phyloP scores from a whole-genome alignment of 768 basidiomycete genomes.

The Mycena pura region DNA sequence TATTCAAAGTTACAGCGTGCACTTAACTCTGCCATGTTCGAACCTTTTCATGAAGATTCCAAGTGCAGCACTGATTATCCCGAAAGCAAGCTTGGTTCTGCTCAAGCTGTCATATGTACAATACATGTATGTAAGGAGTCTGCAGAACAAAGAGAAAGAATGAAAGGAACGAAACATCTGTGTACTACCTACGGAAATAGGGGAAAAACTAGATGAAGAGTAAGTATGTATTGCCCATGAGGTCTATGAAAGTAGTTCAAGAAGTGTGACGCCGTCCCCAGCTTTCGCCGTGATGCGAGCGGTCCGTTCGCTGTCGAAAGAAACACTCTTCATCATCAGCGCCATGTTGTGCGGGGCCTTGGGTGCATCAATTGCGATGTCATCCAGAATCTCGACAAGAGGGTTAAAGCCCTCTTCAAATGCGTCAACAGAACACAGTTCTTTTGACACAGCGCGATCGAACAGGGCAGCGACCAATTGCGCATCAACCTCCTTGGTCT shows the following conservation, averaged over 20 bases:
- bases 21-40: no score
- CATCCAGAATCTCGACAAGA: constrained; percentile 81
- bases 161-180: constrained; percentile 4
- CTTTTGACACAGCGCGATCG: constrained; percentile 62
- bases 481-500: constrained; percentile 84
- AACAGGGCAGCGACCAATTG: constrained; percentile 82
- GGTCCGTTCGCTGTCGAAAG: constrained; percentile 66
- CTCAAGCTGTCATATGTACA: constrained; percentile 25
- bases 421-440: constrained; percentile 59
- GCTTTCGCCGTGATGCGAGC: constrained; percentile 67
- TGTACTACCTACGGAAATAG: constrained; percentile 20
- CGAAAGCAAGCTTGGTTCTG: constrained; percentile 26
- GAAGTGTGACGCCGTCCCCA: constrained; percentile 63
- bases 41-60: neutral
- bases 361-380: constrained; percentile 90
- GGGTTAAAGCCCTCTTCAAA: constrained; percentile 80
- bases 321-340: constrained; percentile 73
- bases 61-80: neutral
- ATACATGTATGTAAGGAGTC: constrained; percentile 23
- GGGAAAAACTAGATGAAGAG: constrained; percentile 28
- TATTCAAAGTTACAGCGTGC: no score
- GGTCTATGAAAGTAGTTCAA: constrained; percentile 63
- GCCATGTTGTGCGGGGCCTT: constrained; percentile 82
- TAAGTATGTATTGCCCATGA: constrained; percentile 32
- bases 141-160: constrained; percentile 23